Percentiles rank a stretch among this genome's conserved stretches.
These are phyloP conservation scores for Penicillium sp. DNA, from an alignment of 2,329 filamentous ascomycete species.

Conservation along the genomic window DNA sequence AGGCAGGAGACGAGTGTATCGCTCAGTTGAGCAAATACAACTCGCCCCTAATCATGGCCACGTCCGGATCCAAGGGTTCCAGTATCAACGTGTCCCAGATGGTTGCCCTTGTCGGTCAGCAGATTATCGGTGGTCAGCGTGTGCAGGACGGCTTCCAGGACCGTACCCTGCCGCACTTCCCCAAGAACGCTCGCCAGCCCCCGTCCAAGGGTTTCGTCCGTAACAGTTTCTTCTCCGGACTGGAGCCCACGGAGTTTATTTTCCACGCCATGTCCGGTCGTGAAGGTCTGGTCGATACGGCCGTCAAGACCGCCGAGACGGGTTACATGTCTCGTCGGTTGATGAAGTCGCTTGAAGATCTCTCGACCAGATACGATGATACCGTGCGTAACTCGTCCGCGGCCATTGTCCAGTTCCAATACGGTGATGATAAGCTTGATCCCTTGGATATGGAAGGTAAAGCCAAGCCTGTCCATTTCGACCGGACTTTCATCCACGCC, in stretches of 20 bases:
- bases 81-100: slow-evolving; percentile 98
- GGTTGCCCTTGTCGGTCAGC: slow-evolving; percentile 93
- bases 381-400: slow-evolving; percentile 86
- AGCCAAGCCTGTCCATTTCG: slow-evolving; percentile 84
- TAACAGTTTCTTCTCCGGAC: slow-evolving; percentile 92
- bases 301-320: slow-evolving; percentile 96
- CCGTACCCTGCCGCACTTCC: slow-evolving; percentile 85
- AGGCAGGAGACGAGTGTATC: slow-evolving; percentile 85
- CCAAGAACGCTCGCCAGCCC: slow-evolving; percentile 84
- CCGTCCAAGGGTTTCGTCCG: slow-evolving; percentile 91
- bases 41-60: slow-evolving; percentile 90
- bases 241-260: slow-evolving; percentile 84
- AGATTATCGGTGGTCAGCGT: slow-evolving; percentile 90
- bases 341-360: slow-evolving; percentile 95
- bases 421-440: slow-evolving; percentile 89
- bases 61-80: slow-evolving; percentile 91
- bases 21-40: slow-evolving; percentile 83
- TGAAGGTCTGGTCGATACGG: slow-evolving; percentile 97
- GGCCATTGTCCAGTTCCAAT: slow-evolving; percentile 90
- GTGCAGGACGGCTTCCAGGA: slow-evolving; percentile 95
- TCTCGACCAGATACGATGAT: slow-evolving; percentile 86
- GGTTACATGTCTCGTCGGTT: slow-evolving; percentile 97
- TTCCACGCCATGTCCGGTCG: slow-evolving; percentile 98
- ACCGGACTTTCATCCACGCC: slow-evolving; percentile 79
- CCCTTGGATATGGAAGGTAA: slow-evolving; percentile 96